These are phyloP conservation scores for Cucurbita argyrosperma DNA, from an alignment of 306 rosid genomes.

Conservation along the genomic window DNA sequence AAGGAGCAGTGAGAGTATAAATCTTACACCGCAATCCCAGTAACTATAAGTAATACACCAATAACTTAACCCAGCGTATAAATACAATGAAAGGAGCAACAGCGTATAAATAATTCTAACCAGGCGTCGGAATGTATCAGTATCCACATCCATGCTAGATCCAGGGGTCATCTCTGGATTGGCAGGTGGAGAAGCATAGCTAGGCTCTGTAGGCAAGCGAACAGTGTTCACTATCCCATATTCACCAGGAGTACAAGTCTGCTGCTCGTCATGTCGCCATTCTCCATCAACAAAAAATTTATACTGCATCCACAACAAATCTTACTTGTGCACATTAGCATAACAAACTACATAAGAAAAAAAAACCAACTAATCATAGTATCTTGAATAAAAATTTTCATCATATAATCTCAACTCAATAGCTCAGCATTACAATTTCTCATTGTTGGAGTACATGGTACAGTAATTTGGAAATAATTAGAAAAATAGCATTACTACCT, in stretches of 20 bases:
- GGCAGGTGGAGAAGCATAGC: constrained; percentile 29
- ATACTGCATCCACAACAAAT: constrained; percentile 51
- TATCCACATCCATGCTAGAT: constrained; percentile 92
- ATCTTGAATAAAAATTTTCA: not conserved
- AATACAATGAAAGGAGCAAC: not conserved
- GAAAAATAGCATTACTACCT: not conserved
- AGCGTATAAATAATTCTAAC: constrained; percentile 31
- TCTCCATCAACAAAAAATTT: constrained; percentile 95
- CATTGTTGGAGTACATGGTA: not conserved
- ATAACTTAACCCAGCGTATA: not conserved
- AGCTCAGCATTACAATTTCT: not conserved
- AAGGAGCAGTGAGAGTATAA: constrained; percentile 8
- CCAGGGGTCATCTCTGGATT: constrained; percentile 41
- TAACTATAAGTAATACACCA: not conserved
- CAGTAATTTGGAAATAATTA: not conserved
- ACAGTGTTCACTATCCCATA: constrained; percentile 79
- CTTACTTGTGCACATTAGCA: constrained; percentile 3
- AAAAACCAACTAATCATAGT: not conserved
- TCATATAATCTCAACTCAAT: not conserved
- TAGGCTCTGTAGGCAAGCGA: constrained; percentile 58
- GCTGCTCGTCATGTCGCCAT: constrained; percentile 90
- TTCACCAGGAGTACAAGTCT: constrained; percentile 50
- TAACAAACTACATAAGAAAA: not conserved
- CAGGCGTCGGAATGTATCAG: constrained; percentile 51
- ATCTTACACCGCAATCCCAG: not conserved